Evolutionary conservation across 2,329 filamentous ascomycete species (phyloP).

Genomic region (Ceratocystis diversiconidia): DNA sequence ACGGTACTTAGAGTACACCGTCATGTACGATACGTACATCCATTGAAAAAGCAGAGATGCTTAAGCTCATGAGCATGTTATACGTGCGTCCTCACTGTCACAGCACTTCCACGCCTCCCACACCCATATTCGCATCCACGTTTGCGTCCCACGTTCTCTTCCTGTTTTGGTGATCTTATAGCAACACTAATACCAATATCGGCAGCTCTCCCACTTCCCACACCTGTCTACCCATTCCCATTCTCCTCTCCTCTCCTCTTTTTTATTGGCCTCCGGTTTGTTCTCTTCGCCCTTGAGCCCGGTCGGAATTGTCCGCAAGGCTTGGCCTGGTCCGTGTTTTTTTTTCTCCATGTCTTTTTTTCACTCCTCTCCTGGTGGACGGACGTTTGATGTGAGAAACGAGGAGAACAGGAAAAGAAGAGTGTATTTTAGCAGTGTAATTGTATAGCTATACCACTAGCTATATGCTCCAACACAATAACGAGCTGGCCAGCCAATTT

Average conservation of each 20-base stretch:
- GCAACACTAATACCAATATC: not conserved
- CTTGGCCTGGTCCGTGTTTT: conserved; percentile 6
- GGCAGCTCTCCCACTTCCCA: not conserved
- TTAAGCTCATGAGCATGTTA: not conserved
- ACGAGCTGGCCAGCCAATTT: not conserved
- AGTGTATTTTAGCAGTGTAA: not conserved
- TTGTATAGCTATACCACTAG: not conserved
- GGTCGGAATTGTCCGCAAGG: not conserved
- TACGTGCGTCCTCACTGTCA: not conserved
- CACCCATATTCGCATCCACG: not conserved
- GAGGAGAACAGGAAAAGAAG: not conserved
- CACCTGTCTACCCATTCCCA: not conserved
- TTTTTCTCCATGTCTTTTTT: not conserved
- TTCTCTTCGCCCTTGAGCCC: not conserved
- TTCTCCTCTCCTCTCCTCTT: not conserved
- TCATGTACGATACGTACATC: not conserved
- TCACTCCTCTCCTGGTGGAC: not conserved
- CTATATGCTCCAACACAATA: no score
- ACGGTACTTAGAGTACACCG: not conserved
- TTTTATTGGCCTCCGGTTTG: not conserved
- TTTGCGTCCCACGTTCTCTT: not conserved
- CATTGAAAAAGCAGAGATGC: not conserved
- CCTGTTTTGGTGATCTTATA: not conserved
- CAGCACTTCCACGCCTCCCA: not conserved
- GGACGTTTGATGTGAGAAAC: not conserved